phyloP scores from a whole-genome alignment of 164 flowering plant genomes.

The Kingdonia uniflora region DNA sequence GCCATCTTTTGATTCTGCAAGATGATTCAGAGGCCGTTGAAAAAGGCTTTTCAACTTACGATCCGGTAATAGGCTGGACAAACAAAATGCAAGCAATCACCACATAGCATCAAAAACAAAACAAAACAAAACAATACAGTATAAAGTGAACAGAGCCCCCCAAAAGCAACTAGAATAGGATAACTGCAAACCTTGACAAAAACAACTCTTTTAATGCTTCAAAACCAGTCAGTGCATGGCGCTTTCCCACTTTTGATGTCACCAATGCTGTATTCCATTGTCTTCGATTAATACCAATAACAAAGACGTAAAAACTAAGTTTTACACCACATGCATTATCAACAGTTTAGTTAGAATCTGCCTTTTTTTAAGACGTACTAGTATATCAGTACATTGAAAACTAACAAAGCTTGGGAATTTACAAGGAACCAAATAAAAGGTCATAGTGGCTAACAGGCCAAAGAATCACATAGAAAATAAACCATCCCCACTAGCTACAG shows the following conservation, averaged over 20 bases:
- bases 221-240: slow-evolving; percentile 84
- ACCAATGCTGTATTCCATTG: slow-evolving; percentile 54
- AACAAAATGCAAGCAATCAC: slow-evolving; percentile 3
- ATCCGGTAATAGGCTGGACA: slow-evolving; percentile 74
- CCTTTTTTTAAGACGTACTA: too few species aligned
- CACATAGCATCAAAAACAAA: not conserved
- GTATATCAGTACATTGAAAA: too few species aligned
- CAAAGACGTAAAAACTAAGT: too few species aligned
- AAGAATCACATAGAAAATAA: too few species aligned
- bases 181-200: slow-evolving; percentile 38
- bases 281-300: slow-evolving; percentile 2
- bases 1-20: slow-evolving; percentile 88
- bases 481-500: too few species aligned
- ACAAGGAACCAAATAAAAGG: too few species aligned
- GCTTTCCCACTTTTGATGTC: slow-evolving; percentile 92
- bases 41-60: slow-evolving; percentile 72
- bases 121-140: not conserved
- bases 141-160: slow-evolving; percentile 1
- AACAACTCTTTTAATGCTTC: slow-evolving; percentile 83
- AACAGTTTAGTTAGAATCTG: too few species aligned
- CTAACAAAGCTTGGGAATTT: too few species aligned
- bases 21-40: slow-evolving; percentile 65
- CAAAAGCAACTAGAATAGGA: not conserved
- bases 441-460: too few species aligned
- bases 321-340: too few species aligned